Conservation (phyloP, 75 land plant species). For the Pinus taeda region DNA sequence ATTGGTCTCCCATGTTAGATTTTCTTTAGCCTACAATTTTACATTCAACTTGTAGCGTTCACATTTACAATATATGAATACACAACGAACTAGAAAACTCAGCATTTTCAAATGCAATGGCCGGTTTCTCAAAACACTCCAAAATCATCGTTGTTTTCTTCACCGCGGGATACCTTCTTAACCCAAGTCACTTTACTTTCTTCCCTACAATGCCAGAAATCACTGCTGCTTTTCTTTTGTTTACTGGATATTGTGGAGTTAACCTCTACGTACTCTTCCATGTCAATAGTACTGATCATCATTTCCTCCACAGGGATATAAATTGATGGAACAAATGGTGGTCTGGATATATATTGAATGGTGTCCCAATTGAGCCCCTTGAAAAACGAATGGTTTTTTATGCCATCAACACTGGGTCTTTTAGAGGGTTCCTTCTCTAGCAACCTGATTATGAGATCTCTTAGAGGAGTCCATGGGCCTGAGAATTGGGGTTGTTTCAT, state of each 20-base stretch:
- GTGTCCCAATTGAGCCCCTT: neutral
- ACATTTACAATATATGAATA: too few species aligned
- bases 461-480: constrained; percentile 34
- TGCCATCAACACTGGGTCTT: constrained; percentile 36
- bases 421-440: constrained; percentile 64
- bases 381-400: constrained; percentile 2
- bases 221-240: neutral
- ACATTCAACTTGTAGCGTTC: too few species aligned
- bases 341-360: neutral
- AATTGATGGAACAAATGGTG: neutral
- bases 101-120: too few species aligned
- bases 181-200: too few species aligned
- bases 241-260: neutral
- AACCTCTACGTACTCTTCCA: neutral
- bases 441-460: constrained; percentile 52
- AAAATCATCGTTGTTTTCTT: too few species aligned
- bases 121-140: too few species aligned
- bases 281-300: neutral
- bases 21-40: too few species aligned
- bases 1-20: too few species aligned
- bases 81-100: too few species aligned
- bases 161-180: too few species aligned
- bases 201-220: neutral
- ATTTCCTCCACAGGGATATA: neutral
- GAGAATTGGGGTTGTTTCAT: constrained; percentile 44